Evolutionary conservation across 2,329 filamentous ascomycete genomes (phyloP), one percentile per base, ranked within the genome.

Genomic region (Colletotrichum tropicicola): DNA sequence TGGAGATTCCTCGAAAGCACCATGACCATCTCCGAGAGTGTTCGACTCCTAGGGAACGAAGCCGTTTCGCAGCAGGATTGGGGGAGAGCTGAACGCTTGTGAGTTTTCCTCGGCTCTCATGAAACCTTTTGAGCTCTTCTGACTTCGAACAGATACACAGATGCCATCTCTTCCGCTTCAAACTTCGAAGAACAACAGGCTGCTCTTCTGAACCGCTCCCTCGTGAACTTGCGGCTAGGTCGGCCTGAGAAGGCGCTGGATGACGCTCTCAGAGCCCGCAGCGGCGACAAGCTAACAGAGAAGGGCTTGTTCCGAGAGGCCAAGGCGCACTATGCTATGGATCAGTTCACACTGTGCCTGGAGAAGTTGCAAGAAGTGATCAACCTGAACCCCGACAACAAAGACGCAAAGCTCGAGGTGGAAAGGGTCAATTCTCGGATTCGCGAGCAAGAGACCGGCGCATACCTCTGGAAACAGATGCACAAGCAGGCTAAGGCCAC

Each of bases 231-330:
- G 2, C 72, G 56, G 37, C 72, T 77, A 15, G 67, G 65, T 0
- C 73, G 71, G 21, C 68, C 68, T 1, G 71, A 72, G 32, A 68
- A 72, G 30, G 77, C 78, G 1, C 64, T 81, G 2, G 15, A 53
- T 0, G 77, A 80, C 64, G 73, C 73, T 2, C 39, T 57, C 4
- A 41, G 60, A 8, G 71, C 69, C 0, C 47, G 56, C 4, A 23
- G 69, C 28, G 59, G 47, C 8, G 32, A 58, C 1, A 49, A 67
- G 0, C 66, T 71, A 0, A 73, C 75, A 0, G 82, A 85, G 49
- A 85, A 84, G 67, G 73, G 73, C 0, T 72, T 82, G 3, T 82
- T 80, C 65, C 78, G 83, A 2, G 76, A 82, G 51, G 77, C 79
- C 0, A 77, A 74, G 58, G 83, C 83, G 0, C 73, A 83, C 0